These are phyloP conservation scores for Gossypium turneri DNA, from an alignment of 345 rosid species.

Conservation along the genomic window DNA sequence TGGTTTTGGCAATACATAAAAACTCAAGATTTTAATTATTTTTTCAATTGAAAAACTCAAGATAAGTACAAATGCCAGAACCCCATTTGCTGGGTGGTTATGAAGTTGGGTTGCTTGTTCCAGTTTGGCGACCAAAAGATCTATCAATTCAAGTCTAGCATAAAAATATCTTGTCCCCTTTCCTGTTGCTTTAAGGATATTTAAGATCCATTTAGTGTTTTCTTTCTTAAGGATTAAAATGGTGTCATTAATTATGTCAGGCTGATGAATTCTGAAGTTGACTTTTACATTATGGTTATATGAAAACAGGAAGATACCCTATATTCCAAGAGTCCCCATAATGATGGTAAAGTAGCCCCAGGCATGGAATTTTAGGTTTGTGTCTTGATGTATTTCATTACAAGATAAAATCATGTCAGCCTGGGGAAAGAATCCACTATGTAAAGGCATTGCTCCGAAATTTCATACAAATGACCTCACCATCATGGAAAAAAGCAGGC, in stretches of 20 bases:
- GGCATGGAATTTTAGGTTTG: neutral
- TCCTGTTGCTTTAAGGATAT: slow-evolving; percentile 7
- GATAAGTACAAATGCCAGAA: neutral
- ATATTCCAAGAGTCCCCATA: too few relatives aligned
- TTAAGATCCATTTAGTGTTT: neutral
- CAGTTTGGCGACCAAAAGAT: neutral
- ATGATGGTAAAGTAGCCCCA: too few relatives aligned
- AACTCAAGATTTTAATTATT: neutral
- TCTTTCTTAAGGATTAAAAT: neutral
- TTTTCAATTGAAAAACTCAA: neutral
- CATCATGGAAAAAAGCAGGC: neutral
- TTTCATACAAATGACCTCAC: neutral
- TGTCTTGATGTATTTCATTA: neutral
- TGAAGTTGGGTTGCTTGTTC: neutral
- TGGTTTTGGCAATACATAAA: neutral
- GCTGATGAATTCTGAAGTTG: neutral
- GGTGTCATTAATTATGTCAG: slow-evolving; percentile 8
- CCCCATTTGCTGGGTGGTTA: neutral
- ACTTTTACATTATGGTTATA: neutral
- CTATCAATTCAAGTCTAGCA: neutral
- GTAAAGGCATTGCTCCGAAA: neutral
- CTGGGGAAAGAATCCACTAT: neutral
- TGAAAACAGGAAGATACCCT: neutral
- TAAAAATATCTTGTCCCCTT: neutral
- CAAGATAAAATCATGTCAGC: slow-evolving; percentile 1